Conservation (phyloP, 2,329 filamentous ascomycete species). For the Seiridium unicorne region DNA sequence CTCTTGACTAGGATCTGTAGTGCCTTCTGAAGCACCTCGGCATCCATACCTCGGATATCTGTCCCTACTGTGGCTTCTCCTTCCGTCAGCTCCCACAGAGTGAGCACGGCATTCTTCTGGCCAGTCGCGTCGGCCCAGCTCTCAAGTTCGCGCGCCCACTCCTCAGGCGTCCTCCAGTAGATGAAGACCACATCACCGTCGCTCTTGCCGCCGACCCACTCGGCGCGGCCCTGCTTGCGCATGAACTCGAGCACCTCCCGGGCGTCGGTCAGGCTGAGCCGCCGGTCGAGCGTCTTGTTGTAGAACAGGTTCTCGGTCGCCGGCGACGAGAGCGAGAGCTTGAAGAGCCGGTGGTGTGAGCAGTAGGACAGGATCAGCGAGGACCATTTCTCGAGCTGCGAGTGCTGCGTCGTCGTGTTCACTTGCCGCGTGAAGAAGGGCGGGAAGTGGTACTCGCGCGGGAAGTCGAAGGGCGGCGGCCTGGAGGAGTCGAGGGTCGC, state of each 20-base stretch:
- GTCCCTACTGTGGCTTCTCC: conserved; percentile 75
- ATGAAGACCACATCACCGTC: conserved; percentile 65
- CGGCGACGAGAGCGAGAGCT: conserved; percentile 61
- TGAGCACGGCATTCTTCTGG: conserved; percentile 85
- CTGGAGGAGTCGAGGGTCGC: not conserved
- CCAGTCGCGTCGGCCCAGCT: conserved; percentile 84
- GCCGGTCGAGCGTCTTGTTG: conserved; percentile 53
- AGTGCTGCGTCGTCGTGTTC: conserved; percentile 69
- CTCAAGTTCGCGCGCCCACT: conserved; percentile 81
- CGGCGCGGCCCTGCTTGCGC: conserved; percentile 57
- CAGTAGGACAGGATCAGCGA: conserved; percentile 81
- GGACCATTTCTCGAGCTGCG: conserved; percentile 85
- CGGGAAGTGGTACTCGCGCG: conserved; percentile 71
- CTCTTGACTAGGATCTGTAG: conserved; percentile 81
- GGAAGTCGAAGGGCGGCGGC: conserved; percentile 48
- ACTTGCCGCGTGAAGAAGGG: conserved; percentile 84
- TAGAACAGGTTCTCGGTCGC: conserved; percentile 48
- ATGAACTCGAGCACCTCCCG: conserved; percentile 60
- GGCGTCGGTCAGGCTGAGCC: conserved; percentile 49
- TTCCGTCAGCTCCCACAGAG: conserved; percentile 86
- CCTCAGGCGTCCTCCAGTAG: conserved; percentile 83
- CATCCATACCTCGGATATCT: conserved; percentile 84
- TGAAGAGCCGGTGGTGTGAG: conserved; percentile 72
- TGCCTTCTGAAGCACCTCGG: conserved; percentile 75
- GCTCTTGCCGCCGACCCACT: conserved; percentile 53